Percentiles rank a stretch among this genome's conserved stretches.
These are phyloP conservation scores for Phytophthora pini DNA, from an alignment of 352 stramenopile species.

Conservation along the genomic window DNA sequence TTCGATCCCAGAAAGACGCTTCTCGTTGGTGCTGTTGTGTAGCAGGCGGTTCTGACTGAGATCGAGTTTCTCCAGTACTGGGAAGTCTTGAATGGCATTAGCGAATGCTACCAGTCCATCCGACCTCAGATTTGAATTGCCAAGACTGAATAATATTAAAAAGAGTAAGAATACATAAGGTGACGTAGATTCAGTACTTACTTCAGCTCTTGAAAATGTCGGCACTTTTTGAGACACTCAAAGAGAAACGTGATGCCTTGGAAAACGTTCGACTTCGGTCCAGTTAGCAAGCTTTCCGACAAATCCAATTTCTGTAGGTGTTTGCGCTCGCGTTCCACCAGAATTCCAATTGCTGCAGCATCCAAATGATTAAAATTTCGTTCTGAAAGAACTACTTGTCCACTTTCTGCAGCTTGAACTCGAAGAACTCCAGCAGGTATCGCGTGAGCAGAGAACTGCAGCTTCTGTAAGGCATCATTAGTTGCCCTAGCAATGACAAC, in stretches of 20 bases:
- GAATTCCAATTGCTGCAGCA: constrained; percentile 53
- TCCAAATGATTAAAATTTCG: constrained; percentile 67
- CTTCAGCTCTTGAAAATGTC: constrained; percentile 61
- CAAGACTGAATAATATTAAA: constrained; percentile 32
- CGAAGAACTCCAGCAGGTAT: constrained; percentile 46
- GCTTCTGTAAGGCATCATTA: constrained; percentile 46
- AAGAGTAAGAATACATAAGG: too few relatives aligned
- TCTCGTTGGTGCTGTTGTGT: constrained; percentile 66
- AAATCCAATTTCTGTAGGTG: constrained; percentile 63
- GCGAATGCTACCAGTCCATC: constrained; percentile 63
- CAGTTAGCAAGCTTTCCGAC: constrained; percentile 61
- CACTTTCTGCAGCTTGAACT: constrained; percentile 35
- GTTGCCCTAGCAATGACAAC: constrained; percentile 45
- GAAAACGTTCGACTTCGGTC: constrained; percentile 54
- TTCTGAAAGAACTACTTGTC: constrained; percentile 28
- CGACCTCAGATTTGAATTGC: constrained; percentile 44
- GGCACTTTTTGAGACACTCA: constrained; percentile 50
- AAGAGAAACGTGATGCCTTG: constrained; percentile 61
- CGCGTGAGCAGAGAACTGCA: constrained; percentile 57
- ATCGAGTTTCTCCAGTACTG: constrained; percentile 52
- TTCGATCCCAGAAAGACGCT: constrained; percentile 56
- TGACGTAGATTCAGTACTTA: constrained; percentile 25
- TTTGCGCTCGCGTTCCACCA: constrained; percentile 56
- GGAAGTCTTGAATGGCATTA: constrained; percentile 47
- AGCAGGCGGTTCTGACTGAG: constrained; percentile 56